These are phyloP conservation scores for Pythium chondricola DNA, from an alignment of 352 stramenopile genomes.

Conservation along the genomic window DNA sequence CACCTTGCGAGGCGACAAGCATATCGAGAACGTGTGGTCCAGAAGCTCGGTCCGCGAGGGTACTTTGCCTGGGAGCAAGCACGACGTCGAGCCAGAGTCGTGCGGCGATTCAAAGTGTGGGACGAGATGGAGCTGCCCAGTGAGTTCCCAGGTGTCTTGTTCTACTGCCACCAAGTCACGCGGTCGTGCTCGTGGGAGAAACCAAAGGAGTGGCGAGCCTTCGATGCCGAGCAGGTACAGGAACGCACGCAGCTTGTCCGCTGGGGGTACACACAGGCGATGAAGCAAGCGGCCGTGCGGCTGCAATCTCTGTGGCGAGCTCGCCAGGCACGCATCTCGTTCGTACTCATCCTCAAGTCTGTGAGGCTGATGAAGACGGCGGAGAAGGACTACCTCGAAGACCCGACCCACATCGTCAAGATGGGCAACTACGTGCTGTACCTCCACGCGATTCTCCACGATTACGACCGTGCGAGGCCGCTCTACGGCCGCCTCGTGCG, in stretches of 20 bases:
- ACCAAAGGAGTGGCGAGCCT: constrained; percentile 39
- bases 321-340: constrained; percentile 42
- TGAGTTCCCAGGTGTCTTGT: constrained; percentile 45
- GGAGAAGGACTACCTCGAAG: constrained; percentile 65
- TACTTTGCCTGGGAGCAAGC: constrained; percentile 65
- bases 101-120: constrained; percentile 61
- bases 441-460: constrained; percentile 64
- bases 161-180: constrained; percentile 77
- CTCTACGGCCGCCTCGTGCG: constrained; percentile 64
- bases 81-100: constrained; percentile 19
- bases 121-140: constrained; percentile 50
- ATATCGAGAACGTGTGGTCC: constrained; percentile 41
- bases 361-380: constrained; percentile 68
- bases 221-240: constrained; percentile 38
- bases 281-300: constrained; percentile 36
- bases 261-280: constrained; percentile 64
- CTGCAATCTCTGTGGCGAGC: constrained; percentile 57
- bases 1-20: constrained; percentile 28
- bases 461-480: constrained; percentile 70
- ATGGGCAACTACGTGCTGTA: constrained; percentile 84
- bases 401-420: constrained; percentile 63
- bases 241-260: constrained; percentile 42
- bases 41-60: constrained; percentile 34
- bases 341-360: constrained; percentile 52
- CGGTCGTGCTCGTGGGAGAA: constrained; percentile 58